Conservation (phyloP, 148 eudicot species). For the Camellia japonica region DNA sequence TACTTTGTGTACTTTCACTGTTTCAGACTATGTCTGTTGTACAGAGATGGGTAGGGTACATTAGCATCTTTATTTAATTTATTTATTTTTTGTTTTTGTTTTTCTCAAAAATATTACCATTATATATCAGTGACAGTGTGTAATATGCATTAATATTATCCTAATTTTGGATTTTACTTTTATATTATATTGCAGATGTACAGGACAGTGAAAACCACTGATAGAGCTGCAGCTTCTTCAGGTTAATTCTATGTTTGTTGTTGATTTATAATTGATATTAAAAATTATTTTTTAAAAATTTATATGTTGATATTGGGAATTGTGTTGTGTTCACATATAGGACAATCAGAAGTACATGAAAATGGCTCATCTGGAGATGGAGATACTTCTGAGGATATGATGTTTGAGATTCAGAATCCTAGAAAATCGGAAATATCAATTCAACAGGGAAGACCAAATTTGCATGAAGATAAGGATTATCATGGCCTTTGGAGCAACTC, state of each 20-base stretch:
- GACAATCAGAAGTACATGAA: conserved; percentile 67
- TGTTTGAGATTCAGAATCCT: conserved; percentile 50
- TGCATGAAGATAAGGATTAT: conserved; percentile 47
- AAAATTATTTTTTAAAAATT: not conserved
- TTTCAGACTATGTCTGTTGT: too few species aligned
- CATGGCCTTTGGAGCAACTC: conserved; percentile 90
- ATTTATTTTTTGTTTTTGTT: not conserved
- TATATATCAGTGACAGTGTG: too few species aligned
- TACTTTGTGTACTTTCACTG: not conserved
- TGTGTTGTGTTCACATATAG: conserved; percentile 10
- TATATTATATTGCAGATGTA: conserved; percentile 32
- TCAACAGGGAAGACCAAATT: conserved; percentile 40
- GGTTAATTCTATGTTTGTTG: conserved; percentile 31
- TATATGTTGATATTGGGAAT: not conserved
- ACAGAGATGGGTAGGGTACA: not conserved
- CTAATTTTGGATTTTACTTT: too few species aligned
- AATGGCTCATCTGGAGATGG: conserved; percentile 86
- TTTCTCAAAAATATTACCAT: too few species aligned
- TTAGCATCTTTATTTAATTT: not conserved
- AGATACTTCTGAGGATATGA: conserved; percentile 70
- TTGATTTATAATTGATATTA: not conserved
- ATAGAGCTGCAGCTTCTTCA: conserved; percentile 78
- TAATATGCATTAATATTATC: not conserved
- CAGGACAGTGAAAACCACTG: conserved; percentile 88
- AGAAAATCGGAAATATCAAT: conserved; percentile 36